Percentiles rank a stretch among this genome's conserved stretches.
Conservation (phyloP, 345 rosid genomes). For the Euphorbia peplus region DNA sequence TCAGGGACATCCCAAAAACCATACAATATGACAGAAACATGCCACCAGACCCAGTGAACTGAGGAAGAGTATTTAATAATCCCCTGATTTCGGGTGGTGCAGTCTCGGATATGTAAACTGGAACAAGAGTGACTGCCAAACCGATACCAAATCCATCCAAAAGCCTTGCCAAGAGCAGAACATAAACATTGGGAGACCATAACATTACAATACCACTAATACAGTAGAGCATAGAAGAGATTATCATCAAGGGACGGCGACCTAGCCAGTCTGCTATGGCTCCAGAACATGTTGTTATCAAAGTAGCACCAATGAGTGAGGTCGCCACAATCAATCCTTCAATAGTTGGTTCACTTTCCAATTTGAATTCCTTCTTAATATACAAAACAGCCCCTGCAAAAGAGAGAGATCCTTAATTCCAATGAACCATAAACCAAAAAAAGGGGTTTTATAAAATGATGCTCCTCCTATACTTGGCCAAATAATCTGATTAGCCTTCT, state of each 20-base stretch:
- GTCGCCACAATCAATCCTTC: slow-evolving; percentile 92
- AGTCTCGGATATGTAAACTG: slow-evolving; percentile 90
- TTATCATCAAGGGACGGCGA: slow-evolving; percentile 82
- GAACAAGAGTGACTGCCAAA: slow-evolving; percentile 80
- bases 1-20: slow-evolving; percentile 87
- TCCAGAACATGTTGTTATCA: slow-evolving; percentile 85
- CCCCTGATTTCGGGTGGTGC: slow-evolving; percentile 98
- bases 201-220: slow-evolving; percentile 78
- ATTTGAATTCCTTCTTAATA: slow-evolving; percentile 75
- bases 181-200: slow-evolving; percentile 91
- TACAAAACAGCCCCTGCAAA: slow-evolving; percentile 83
- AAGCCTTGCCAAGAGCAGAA: slow-evolving; percentile 78
- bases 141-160: slow-evolving; percentile 95
- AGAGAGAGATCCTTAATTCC: background rate
- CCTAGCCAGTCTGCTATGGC: slow-evolving; percentile 77
- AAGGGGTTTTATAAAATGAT: too few relatives aligned
- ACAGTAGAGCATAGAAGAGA: slow-evolving; percentile 70
- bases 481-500: too few relatives aligned
- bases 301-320: slow-evolving; percentile 93
- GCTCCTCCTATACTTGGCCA: too few relatives aligned
- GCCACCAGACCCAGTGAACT: slow-evolving; percentile 89
- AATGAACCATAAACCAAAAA: background rate
- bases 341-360: slow-evolving; percentile 64
- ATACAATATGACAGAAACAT: slow-evolving; percentile 88
- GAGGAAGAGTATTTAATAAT: slow-evolving; percentile 83